Conservation (phyloP, 768 basidiomycete genomes). For the Boletellus ananas region DNA sequence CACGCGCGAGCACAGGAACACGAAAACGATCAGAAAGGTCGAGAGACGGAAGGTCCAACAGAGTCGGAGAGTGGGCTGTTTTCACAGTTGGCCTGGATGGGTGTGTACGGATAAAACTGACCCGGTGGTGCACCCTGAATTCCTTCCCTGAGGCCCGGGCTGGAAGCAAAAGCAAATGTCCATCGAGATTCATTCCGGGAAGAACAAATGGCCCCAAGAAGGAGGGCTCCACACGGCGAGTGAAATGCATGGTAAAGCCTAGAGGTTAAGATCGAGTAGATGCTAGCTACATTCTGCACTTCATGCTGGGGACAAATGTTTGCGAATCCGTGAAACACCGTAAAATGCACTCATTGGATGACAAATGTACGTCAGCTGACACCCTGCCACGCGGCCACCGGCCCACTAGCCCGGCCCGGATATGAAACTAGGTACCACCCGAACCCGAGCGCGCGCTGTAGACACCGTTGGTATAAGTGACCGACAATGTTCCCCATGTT, state of each 20-base stretch:
- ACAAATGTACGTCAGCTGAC: too few relatives aligned
- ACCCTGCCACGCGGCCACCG: too few relatives aligned
- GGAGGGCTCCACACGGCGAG: constrained; percentile 13
- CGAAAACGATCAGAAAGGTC: not conserved
- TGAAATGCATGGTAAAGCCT: not conserved
- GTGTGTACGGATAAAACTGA: constrained; percentile 23
- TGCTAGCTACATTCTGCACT: too few relatives aligned
- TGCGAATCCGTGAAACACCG: too few relatives aligned
- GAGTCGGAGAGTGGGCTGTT: constrained; percentile 86
- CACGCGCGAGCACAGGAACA: not conserved
- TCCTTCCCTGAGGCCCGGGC: constrained; percentile 63
- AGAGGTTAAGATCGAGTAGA: too few relatives aligned
- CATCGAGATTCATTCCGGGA: constrained; percentile 10
- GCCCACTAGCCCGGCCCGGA: too few relatives aligned
- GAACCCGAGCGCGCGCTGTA: too few relatives aligned
- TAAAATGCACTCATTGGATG: too few relatives aligned
- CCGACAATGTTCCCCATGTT: too few relatives aligned
- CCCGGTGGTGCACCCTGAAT: constrained; percentile 99
- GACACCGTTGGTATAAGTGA: too few relatives aligned
- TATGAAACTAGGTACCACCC: too few relatives aligned
- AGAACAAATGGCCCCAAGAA: not conserved
- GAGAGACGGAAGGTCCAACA: constrained; percentile 70
- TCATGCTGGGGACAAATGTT: too few relatives aligned
- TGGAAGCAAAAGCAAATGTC: constrained; percentile 29
- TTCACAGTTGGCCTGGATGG: constrained; percentile 86